Conservation (phyloP, 2,329 filamentous ascomycete species). For the Xylariaceae sp. region DNA sequence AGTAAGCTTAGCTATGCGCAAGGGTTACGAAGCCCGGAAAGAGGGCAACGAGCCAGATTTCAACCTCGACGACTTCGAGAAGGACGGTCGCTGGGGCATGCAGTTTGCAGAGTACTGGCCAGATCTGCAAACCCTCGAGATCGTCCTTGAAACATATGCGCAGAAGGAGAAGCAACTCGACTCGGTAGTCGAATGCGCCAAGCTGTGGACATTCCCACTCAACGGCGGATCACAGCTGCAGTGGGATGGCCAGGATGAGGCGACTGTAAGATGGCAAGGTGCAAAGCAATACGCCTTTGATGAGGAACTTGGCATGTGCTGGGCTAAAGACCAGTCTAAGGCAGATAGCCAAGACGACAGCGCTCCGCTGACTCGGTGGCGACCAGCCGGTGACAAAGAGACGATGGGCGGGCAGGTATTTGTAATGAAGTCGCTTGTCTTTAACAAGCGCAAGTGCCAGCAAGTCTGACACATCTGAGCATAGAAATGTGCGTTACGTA, state of each 20-base stretch:
- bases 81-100: slow-evolving; percentile 25
- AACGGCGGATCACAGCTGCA: slow-evolving; percentile 18
- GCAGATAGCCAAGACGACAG: background rate
- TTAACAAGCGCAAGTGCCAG: slow-evolving; percentile 11
- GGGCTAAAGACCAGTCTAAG: slow-evolving; percentile 3
- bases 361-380: slow-evolving; percentile 12
- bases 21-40: slow-evolving; percentile 25
- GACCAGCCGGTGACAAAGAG: background rate
- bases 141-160: slow-evolving; percentile 26
- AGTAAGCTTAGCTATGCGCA: slow-evolving; percentile 20
- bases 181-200: slow-evolving; percentile 24
- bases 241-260: slow-evolving; percentile 23
- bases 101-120: slow-evolving; percentile 26
- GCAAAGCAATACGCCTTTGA: slow-evolving; percentile 20
- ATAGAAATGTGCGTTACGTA: no score
- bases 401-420: slow-evolving; percentile 17
- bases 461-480: background rate
- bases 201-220: slow-evolving; percentile 27
- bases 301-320: slow-evolving; percentile 4
- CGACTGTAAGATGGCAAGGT: slow-evolving; percentile 21
- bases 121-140: slow-evolving; percentile 23
- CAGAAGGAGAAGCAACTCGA: slow-evolving; percentile 25
- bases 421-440: slow-evolving; percentile 19
- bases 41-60: slow-evolving; percentile 25
- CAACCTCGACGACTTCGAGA: slow-evolving; percentile 23